These are phyloP conservation scores for Oenanthe javanica DNA, from an alignment of 140 eudicot genomes.

Conservation along the genomic window DNA sequence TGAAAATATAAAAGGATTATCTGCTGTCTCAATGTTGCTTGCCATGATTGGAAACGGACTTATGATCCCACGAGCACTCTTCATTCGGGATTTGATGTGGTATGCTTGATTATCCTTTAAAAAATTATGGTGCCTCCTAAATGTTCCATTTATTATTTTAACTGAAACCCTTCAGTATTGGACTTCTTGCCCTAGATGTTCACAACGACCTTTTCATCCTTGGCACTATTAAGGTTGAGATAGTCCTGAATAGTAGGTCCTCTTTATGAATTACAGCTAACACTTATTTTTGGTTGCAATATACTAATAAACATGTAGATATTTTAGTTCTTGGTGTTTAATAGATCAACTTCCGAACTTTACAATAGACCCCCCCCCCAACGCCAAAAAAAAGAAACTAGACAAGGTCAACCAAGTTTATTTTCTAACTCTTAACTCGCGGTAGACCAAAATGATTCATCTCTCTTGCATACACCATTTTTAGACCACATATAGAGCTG, in stretches of 20 bases:
- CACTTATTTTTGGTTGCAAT: background rate
- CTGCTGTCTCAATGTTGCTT: conserved; percentile 87
- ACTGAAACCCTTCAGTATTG: background rate
- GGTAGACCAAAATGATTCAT: background rate
- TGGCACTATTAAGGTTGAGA: background rate
- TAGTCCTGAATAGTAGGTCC: background rate
- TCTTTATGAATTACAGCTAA: background rate
- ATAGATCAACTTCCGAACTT: background rate
- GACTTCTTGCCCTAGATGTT: background rate
- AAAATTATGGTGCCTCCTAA: background rate
- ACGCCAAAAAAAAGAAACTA: background rate
- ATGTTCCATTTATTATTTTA: background rate
- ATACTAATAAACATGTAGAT: background rate
- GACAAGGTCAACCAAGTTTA: background rate
- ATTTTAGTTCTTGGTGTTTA: background rate
- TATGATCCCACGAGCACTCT: conserved; percentile 90
- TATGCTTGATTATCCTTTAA: conserved; percentile 25
- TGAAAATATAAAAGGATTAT: conserved; percentile 84
- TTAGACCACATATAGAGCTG: background rate
- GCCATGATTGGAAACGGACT: conserved; percentile 96
- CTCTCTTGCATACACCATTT: background rate
- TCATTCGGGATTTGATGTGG: conserved; percentile 96
- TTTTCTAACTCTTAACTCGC: background rate
- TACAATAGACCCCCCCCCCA: background rate
- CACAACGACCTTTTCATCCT: background rate